Base-by-base conservation (phyloP, 176 grass and related monocot genomes). In the Paspalum notatum region DNA sequence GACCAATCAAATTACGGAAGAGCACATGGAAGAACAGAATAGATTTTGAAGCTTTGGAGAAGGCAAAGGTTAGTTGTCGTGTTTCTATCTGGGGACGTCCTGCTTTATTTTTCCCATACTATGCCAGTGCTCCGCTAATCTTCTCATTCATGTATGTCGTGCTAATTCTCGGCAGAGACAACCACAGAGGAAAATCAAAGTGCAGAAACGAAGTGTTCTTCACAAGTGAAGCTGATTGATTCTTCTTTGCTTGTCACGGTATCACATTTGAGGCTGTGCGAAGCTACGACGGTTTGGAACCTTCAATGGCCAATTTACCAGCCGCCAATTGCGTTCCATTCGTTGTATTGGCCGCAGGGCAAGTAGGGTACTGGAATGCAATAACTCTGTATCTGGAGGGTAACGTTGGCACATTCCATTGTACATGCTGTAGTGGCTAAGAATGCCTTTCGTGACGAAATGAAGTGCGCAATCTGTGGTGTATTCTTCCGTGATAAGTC, bases 1-100 rank as follows among this genome's bases (percentile, higher is more conserved):
- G 89, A 7, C 91, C 94, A 84, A 90, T 97, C 75, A 92, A 97
- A 85, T 79, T 97, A 72, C 66, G 63, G 2, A 94, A 89, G 76
- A 97, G 89, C 82, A 92, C 89, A 61, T 97, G 94, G 91, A 97
- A 94, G 85, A 89, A 82, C 59, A 84, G 89, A 62, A 90, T 89
- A 79, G 83, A 97, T 64, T 86, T 72, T 6, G 89, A 92, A 70
- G 83, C 94, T 66, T 57, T 92, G 27, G 79, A 85, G 72, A 94
- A 91, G 61, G 72, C 80, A 3, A 94, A 97, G 87, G 91, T 95
- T 85, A 62, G 70, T 79, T 66, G 43, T 24, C 10, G 32, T 75
- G 5, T 45, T 49, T 60, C 1, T 58, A 12, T 6, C 43, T 74
- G 16, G 26, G 13, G 15, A 83, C 46, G 1, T 24, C 44, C 1